phyloP scores from a whole-genome alignment of 371 early-diverging fungal species.

The Lichtheimia ornata region DNA sequence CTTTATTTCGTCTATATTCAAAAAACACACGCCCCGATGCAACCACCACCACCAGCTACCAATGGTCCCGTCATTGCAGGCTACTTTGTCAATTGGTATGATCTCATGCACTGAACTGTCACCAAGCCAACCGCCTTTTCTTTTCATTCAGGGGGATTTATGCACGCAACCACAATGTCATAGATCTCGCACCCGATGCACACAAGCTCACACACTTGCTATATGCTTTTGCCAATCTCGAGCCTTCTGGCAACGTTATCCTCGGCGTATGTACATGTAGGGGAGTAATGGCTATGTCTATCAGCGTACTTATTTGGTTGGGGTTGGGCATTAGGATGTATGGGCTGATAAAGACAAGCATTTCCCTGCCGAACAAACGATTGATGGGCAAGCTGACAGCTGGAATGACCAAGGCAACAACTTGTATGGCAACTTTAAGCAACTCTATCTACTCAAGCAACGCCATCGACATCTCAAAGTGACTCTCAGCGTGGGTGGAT shows the following conservation, averaged over 20 bases:
- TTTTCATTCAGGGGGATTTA: slow-evolving; percentile 66
- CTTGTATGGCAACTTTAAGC: slow-evolving; percentile 79
- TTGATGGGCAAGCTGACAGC: slow-evolving; percentile 54
- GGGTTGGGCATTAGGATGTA: slow-evolving; percentile 29
- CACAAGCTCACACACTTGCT: slow-evolving; percentile 78
- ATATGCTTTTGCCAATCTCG: slow-evolving; percentile 88
- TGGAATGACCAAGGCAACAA: slow-evolving; percentile 69
- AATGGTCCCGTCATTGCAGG: slow-evolving; percentile 37
- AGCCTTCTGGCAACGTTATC: slow-evolving; percentile 63
- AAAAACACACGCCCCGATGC: background rate
- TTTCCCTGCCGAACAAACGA: slow-evolving; percentile 41
- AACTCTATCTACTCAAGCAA: slow-evolving; percentile 77
- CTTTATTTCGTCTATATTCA: background rate
- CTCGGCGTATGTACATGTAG: slow-evolving; percentile 50
- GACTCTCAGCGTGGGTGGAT: slow-evolving; percentile 84
- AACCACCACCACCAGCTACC: slow-evolving; percentile 25
- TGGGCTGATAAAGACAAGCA: slow-evolving; percentile 53
- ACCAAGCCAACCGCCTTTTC: background rate
- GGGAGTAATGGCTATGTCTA: background rate
- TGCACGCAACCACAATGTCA: slow-evolving; percentile 66
- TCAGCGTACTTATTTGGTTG: background rate
- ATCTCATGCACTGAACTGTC: background rate
- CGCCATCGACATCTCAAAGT: slow-evolving; percentile 67
- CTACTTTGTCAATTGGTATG: slow-evolving; percentile 36
- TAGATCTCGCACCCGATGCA: slow-evolving; percentile 57